A percentile compares a stretch with the other conserved stretches of the same genome.
Evolutionary conservation across 2,329 filamentous ascomycete species (phyloP).

Genomic region (Fusarium palustre): DNA sequence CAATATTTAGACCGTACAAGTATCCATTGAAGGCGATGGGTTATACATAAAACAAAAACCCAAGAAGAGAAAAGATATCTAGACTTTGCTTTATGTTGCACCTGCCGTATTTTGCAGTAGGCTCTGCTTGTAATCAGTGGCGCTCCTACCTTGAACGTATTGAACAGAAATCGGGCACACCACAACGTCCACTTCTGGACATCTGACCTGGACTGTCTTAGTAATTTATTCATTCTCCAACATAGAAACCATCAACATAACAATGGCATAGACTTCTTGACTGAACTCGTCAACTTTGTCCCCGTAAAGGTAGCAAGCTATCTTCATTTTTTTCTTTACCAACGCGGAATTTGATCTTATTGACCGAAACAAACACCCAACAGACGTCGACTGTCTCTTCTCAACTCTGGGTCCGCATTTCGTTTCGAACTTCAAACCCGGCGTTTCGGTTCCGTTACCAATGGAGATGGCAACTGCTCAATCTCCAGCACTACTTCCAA

Average conservation of each 20-base stretch:
- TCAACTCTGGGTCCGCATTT: constrained; percentile 9
- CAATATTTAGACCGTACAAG: neutral
- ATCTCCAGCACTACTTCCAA: neutral
- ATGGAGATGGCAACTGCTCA: neutral
- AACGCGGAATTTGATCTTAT: no score
- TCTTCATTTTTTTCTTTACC: neutral
- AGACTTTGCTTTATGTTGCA: no score
- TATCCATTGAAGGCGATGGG: neutral
- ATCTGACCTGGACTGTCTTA: neutral
- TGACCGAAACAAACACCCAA: neutral
- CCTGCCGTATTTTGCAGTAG: neutral
- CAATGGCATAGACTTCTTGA: neutral
- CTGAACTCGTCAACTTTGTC: neutral
- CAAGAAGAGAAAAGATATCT: neutral
- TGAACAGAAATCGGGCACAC: neutral
- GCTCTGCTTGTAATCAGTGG: neutral
- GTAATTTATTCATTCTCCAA: neutral
- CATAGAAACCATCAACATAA: neutral
- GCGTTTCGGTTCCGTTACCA: constrained; percentile 4
- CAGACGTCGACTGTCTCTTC: neutral
- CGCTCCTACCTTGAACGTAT: neutral
- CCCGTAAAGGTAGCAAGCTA: neutral
- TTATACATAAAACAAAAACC: neutral
- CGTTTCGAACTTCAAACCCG: neutral
- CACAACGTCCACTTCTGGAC: neutral